Evolutionary conservation across 164 flowering plant species (phyloP).

Genomic region (Macadamia integrifolia): DNA sequence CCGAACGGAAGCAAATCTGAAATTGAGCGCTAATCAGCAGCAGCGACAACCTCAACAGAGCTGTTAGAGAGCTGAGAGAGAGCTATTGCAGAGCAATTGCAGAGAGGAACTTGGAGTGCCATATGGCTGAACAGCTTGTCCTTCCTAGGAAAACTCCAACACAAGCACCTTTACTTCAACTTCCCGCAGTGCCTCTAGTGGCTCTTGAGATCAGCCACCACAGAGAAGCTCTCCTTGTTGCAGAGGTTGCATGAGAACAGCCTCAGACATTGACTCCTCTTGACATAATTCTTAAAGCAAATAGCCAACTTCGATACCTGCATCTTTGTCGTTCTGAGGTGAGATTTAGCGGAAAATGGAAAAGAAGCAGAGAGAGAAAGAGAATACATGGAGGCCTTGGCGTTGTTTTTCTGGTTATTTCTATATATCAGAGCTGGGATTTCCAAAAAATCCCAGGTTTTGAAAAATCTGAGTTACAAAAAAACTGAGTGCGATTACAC

Average conservation of each 20-base stretch:
- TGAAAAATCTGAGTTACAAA: too few relatives aligned
- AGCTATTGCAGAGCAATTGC: too few relatives aligned
- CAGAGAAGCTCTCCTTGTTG: conserved; percentile 77
- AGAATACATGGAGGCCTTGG: background rate
- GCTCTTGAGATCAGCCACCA: conserved; percentile 67
- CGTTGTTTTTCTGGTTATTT: too few relatives aligned
- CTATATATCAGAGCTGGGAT: too few relatives aligned
- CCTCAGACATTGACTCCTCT: conserved; percentile 85
- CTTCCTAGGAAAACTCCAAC: conserved; percentile 71
- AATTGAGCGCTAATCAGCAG: too few relatives aligned
- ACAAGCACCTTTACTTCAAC: conserved; percentile 67
- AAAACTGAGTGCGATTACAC: too few relatives aligned
- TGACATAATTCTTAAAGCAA: conserved; percentile 79
- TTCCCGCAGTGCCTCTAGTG: conserved; percentile 77
- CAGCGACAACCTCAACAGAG: too few relatives aligned
- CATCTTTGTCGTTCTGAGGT: conserved; percentile 6
- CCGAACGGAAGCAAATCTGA: too few relatives aligned
- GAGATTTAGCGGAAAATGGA: background rate
- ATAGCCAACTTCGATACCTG: conserved; percentile 20
- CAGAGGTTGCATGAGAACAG: conserved; percentile 63
- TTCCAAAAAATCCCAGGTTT: too few relatives aligned
- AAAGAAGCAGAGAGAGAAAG: background rate
- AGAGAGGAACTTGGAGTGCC: too few relatives aligned
- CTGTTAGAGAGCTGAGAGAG: too few relatives aligned
- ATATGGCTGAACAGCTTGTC: conserved; percentile 81